Percentiles rank a stretch among this genome's conserved stretches.
Evolutionary conservation across 2,329 filamentous ascomycete species (phyloP).

Genomic region (Beauveria asiatica): DNA sequence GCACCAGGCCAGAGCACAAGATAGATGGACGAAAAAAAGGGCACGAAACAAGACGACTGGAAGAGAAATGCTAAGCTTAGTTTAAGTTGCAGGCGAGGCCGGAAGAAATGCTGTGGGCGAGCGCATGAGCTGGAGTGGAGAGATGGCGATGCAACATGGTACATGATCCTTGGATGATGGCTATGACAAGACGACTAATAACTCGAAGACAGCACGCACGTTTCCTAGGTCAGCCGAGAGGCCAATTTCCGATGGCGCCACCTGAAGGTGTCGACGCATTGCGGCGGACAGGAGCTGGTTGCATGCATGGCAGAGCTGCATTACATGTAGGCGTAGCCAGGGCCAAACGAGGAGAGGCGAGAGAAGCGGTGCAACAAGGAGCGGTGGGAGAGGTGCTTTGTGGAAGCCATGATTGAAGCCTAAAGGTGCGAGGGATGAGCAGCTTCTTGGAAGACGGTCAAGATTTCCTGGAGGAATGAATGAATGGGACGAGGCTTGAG

Average conservation of each 20-base stretch:
- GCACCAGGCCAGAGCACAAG: not conserved
- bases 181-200: conserved; percentile 1
- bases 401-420: no score
- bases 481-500: no score
- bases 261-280: conserved; percentile 1
- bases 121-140: not conserved
- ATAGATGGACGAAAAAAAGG: not conserved
- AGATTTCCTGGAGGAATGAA: no score
- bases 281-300: not conserved
- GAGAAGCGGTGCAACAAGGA: not conserved
- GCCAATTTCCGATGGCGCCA: conserved; percentile 10
- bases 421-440: no score
- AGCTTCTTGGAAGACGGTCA: no score
- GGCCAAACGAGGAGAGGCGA: not conserved
- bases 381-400: no score
- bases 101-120: not conserved
- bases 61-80: not conserved
- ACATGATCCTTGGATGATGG: not conserved
- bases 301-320: not conserved
- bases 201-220: not conserved
- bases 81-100: not conserved
- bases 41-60: not conserved
- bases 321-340: not conserved
- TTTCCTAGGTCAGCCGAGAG: not conserved
- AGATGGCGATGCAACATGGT: not conserved